phyloP scores from a whole-genome alignment of 371 early-diverging fungal species.

The Conidiobolus incongruus region DNA sequence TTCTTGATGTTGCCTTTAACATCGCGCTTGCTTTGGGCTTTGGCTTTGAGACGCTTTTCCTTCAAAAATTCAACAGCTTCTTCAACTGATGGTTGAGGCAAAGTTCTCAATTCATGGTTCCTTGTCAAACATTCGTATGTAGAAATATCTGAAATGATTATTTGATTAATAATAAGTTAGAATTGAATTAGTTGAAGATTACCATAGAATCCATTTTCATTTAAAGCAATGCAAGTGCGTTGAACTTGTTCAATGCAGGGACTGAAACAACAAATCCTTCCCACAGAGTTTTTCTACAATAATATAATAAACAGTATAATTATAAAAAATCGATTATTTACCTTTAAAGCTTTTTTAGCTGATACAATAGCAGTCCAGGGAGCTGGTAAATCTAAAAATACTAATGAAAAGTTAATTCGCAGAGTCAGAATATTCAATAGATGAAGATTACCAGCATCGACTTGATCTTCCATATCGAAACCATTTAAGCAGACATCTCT shows the following conservation, averaged over 20 bases:
- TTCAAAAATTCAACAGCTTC: conserved; percentile 20
- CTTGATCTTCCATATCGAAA: conserved; percentile 44
- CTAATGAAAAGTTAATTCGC: conserved; percentile 12
- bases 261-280: conserved; percentile 77
- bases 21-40: conserved; percentile 4
- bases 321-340: conserved; percentile 1
- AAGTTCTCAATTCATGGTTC: conserved; percentile 24
- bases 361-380: conserved; percentile 84
- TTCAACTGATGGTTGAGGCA: conserved; percentile 20
- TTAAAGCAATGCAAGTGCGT: conserved; percentile 43
- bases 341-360: conserved; percentile 60
- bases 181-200: conserved; percentile 5
- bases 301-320: not conserved
- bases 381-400: conserved; percentile 88
- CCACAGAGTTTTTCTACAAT: conserved; percentile 28
- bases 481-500: conserved; percentile 85
- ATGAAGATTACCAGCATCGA: conserved; percentile 34
- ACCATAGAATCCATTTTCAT: conserved; percentile 57
- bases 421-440: not conserved
- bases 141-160: conserved; percentile 48
- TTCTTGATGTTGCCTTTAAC: conserved; percentile 6
- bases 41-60: conserved; percentile 4
- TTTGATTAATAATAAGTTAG: conserved; percentile 5
- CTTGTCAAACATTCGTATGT: conserved; percentile 61
- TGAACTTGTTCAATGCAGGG: conserved; percentile 94